phyloP scores from a whole-genome alignment of 495 filamentous ascomycete genomes.

The Penicillium bialowiezense region DNA sequence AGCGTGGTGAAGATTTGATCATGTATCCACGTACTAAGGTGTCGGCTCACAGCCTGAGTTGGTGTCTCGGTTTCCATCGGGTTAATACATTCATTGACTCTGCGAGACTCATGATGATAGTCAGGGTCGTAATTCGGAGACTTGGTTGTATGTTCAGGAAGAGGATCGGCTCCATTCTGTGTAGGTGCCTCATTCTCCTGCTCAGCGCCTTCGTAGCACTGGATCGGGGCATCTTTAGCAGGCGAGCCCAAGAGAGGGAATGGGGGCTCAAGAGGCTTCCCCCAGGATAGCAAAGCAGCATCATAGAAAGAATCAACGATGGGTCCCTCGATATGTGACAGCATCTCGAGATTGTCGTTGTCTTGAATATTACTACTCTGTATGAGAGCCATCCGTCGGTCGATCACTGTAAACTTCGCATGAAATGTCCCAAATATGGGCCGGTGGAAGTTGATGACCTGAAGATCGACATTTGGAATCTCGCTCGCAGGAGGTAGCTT shows the following conservation, averaged over 20 bases:
- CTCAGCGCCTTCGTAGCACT: conserved; percentile 13
- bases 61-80: conserved; percentile 47
- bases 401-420: conserved; percentile 73
- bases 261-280: conserved; percentile 59
- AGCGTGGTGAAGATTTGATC: not conserved
- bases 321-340: conserved; percentile 71
- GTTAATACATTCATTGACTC: conserved; percentile 53
- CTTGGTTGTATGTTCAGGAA: conserved; percentile 54
- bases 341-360: conserved; percentile 78
- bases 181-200: not conserved
- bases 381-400: conserved; percentile 62
- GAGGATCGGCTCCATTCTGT: conserved; percentile 24
- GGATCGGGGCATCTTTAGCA: conserved; percentile 36
- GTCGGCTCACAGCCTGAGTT: conserved; percentile 55
- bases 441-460: conserved; percentile 74
- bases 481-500: conserved; percentile 58
- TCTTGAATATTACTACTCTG: conserved; percentile 79
- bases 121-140: conserved; percentile 62
- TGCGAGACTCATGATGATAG: conserved; percentile 55
- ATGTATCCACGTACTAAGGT: conserved; percentile 48
- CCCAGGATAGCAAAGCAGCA: conserved; percentile 67
- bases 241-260: conserved; percentile 55
- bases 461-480: conserved; percentile 67
- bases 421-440: conserved; percentile 73
- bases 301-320: conserved; percentile 76